These are phyloP conservation scores for Tympanopsis confertula DNA, from an alignment of 2,329 filamentous ascomycete genomes.

Conservation along the genomic window DNA sequence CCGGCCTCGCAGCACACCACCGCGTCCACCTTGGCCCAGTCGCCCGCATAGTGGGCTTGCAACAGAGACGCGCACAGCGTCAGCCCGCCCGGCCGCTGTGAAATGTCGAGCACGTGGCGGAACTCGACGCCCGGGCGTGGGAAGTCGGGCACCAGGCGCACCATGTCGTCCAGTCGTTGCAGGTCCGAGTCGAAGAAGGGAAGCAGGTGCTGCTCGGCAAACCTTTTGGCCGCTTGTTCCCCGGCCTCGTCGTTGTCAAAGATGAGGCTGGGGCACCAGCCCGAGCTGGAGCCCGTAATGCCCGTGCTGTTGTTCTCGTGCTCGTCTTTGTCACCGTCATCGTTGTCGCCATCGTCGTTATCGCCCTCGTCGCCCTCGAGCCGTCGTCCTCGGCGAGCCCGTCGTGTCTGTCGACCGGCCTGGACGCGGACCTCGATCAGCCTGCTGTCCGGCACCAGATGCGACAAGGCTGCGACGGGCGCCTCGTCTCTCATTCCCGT, in stretches of 20 bases:
- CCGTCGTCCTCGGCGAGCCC: slow-evolving; percentile 18
- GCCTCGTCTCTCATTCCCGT: slow-evolving; percentile 52
- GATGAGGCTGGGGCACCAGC: slow-evolving; percentile 27
- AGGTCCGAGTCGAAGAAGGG: slow-evolving; percentile 33
- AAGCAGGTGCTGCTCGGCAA: slow-evolving; percentile 28
- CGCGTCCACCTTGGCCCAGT: slow-evolving; percentile 31
- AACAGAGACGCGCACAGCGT: slow-evolving; percentile 37
- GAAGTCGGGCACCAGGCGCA: slow-evolving; percentile 33
- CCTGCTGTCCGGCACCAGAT: slow-evolving; percentile 36
- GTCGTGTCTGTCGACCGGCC: slow-evolving; percentile 22
- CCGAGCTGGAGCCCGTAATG: slow-evolving; percentile 10
- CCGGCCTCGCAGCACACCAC: slow-evolving; percentile 44
- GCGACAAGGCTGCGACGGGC: slow-evolving; percentile 39
- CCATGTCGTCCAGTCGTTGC: slow-evolving; percentile 34
- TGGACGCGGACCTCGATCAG: slow-evolving; percentile 40
- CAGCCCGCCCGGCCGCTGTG: slow-evolving; percentile 36
- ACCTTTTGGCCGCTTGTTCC: slow-evolving; percentile 19
- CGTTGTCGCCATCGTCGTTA: slow-evolving; percentile 4
- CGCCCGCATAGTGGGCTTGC: slow-evolving; percentile 25
- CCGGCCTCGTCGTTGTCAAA: slow-evolving; percentile 39
- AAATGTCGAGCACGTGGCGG: slow-evolving; percentile 44
- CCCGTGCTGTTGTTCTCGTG: slow-evolving; percentile 9
- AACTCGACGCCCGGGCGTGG: slow-evolving; percentile 38
- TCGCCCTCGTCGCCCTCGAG: slow-evolving; percentile 6
- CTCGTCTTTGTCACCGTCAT: slow-evolving; percentile 5